These are phyloP conservation scores for Porcisia deanei DNA, from an alignment of 208 protist species.

Conservation along the genomic window DNA sequence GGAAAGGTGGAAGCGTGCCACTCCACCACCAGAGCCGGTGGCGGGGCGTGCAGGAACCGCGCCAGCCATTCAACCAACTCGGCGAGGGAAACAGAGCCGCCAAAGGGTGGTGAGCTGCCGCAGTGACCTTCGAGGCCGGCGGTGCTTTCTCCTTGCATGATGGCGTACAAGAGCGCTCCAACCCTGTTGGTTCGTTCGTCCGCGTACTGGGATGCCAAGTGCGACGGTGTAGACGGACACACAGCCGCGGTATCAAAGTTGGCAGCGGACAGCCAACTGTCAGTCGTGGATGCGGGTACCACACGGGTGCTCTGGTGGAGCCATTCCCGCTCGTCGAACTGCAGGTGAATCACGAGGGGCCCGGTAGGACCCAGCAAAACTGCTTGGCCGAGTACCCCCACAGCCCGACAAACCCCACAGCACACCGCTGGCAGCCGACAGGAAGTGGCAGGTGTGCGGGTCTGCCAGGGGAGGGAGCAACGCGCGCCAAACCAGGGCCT, in stretches of 20 bases:
- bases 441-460: not conserved
- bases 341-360: constrained; percentile 60
- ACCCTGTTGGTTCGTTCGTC: constrained; percentile 8
- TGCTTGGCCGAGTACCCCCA: constrained; percentile 50
- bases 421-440: constrained; percentile 33
- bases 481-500: not conserved
- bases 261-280: constrained; percentile 3
- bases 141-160: constrained; percentile 14
- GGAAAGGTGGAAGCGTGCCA: constrained; percentile 36
- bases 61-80: constrained; percentile 60
- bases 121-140: not conserved
- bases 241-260: constrained; percentile 12
- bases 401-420: constrained; percentile 44
- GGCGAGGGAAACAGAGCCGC: constrained; percentile 18
- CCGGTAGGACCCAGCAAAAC: constrained; percentile 61
- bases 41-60: constrained; percentile 43
- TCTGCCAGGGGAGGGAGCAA: not conserved
- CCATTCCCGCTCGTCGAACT: constrained; percentile 47
- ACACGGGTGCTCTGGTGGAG: constrained; percentile 1
- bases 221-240: constrained; percentile 18
- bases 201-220: constrained; percentile 5
- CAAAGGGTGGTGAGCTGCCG: not conserved
- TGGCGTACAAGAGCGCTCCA: constrained; percentile 24
- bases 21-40: constrained; percentile 51
- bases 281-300: not conserved